A percentile compares a stretch with the other conserved stretches of the same genome.
These are phyloP conservation scores for Herpotrichia juniperi DNA, from an alignment of 2,329 filamentous ascomycete species.

Conservation along the genomic window DNA sequence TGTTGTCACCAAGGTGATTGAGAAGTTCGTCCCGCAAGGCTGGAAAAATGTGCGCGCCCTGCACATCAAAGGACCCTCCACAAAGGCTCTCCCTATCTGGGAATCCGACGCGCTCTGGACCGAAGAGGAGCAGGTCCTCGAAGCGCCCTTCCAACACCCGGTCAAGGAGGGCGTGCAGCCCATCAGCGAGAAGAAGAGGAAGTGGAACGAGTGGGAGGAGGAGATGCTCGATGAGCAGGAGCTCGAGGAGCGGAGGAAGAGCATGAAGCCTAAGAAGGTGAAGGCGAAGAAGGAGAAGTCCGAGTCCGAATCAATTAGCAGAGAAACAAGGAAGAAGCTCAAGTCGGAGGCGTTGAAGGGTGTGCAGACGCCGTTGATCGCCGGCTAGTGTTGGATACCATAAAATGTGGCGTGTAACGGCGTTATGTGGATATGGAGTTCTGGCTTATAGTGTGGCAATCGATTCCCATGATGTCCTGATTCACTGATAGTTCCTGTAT, in stretches of 20 bases:
- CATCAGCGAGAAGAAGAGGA: constrained; percentile 42
- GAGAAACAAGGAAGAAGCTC: constrained; percentile 56
- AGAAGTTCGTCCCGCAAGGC: constrained; percentile 81
- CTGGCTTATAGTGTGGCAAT: background rate
- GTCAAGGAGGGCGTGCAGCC: constrained; percentile 30
- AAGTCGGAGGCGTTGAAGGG: constrained; percentile 55
- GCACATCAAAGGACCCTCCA: constrained; percentile 90
- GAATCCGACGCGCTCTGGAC: constrained; percentile 90
- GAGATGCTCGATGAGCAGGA: constrained; percentile 44
- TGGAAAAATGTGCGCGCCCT: constrained; percentile 86
- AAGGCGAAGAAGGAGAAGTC: constrained; percentile 43
- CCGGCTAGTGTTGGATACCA: constrained; percentile 11
- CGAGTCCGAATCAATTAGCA: constrained; percentile 44
- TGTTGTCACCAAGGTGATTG: constrained; percentile 67
- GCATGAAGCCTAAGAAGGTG: constrained; percentile 36
- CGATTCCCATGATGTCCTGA: no score
- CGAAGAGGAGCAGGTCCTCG: constrained; percentile 75
- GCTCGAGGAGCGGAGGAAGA: constrained; percentile 24
- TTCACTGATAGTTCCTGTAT: no score
- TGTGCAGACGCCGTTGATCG: constrained; percentile 45
- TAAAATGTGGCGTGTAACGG: background rate
- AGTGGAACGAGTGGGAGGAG: constrained; percentile 47
- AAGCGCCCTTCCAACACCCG: constrained; percentile 49
- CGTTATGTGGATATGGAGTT: constrained; percentile 2
- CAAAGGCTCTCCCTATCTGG: constrained; percentile 92